Conservation (phyloP, 129 eudicot genomes). For the Erigeron canadensis region DNA sequence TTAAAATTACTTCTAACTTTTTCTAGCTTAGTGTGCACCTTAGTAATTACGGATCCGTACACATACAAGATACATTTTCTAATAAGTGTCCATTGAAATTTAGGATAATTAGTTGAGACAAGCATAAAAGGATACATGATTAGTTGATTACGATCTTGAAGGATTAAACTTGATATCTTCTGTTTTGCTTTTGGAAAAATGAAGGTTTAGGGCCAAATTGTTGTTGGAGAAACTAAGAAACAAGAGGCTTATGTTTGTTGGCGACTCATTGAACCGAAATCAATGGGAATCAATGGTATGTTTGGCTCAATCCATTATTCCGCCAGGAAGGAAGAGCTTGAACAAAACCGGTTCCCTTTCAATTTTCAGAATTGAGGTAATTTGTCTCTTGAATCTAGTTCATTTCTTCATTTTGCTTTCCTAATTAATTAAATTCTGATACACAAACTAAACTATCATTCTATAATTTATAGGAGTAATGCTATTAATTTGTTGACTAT, state of each 20-base stretch:
- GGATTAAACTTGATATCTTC: conserved; percentile 9
- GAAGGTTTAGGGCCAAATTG: conserved; percentile 69
- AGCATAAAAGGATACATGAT: background rate
- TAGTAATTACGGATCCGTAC: no score
- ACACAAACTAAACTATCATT: background rate
- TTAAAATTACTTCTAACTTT: no score
- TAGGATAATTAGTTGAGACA: background rate
- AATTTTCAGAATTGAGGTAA: conserved; percentile 85
- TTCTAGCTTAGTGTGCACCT: no score
- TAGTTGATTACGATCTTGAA: no score
- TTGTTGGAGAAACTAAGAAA: conserved; percentile 89
- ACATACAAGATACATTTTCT: no score
- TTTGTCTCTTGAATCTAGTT: conserved; percentile 16
- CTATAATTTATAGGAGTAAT: background rate
- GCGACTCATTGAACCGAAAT: conserved; percentile 89
- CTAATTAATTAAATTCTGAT: background rate
- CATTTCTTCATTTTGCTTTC: background rate
- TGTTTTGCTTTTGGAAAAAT: background rate
- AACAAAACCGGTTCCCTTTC: conserved; percentile 80
- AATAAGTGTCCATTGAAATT: background rate
- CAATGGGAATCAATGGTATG: conserved; percentile 99
- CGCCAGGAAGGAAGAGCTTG: conserved; percentile 75
- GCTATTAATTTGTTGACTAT: background rate
- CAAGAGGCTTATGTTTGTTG: conserved; percentile 98
- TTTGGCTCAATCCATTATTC: conserved; percentile 82